Percentiles rank a stretch among this genome's conserved stretches.
Evolutionary conservation across 1,284 basidiomycete species (phyloP).

Genomic region (Leccinum brunneo-olivaceum): DNA sequence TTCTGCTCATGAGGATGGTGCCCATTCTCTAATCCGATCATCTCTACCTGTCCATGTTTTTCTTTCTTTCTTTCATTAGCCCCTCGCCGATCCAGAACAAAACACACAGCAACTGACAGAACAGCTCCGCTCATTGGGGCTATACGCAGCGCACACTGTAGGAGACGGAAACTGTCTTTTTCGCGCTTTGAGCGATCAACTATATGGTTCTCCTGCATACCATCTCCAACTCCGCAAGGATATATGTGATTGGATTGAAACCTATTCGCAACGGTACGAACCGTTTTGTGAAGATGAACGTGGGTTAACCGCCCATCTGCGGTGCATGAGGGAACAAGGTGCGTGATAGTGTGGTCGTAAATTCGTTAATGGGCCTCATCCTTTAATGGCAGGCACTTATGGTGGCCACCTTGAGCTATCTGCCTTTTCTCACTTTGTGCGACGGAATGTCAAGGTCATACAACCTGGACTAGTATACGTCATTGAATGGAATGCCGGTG

Average conservation of each 20-base stretch:
- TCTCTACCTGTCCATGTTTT: slow-evolving; percentile 6
- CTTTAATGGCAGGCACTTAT: slow-evolving; percentile 59
- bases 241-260: slow-evolving; percentile 78
- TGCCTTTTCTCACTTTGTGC: slow-evolving; percentile 78
- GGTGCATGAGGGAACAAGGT: slow-evolving; percentile 75
- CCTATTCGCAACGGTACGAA: slow-evolving; percentile 67
- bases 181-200: slow-evolving; percentile 74
- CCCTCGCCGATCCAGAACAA: slow-evolving; percentile 56
- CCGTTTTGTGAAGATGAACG: slow-evolving; percentile 87
- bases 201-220: slow-evolving; percentile 68
- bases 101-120: slow-evolving; percentile 59
- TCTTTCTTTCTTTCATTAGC: slow-evolving; percentile 29
- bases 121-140: slow-evolving; percentile 66
- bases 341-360: slow-evolving; percentile 19
- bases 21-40: slow-evolving; percentile 15
- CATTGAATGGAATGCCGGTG: slow-evolving; percentile 65
- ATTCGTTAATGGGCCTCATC: slow-evolving; percentile 2
- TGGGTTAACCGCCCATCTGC: slow-evolving; percentile 63
- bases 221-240: slow-evolving; percentile 68
- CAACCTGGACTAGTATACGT: slow-evolving; percentile 84
- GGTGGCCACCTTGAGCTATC: slow-evolving; percentile 88
- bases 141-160: slow-evolving; percentile 72
- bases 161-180: slow-evolving; percentile 89
- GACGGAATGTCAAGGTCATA: slow-evolving; percentile 81
- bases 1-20: slow-evolving; percentile 20